A percentile compares a stretch with the other conserved stretches of the same genome.
Conservation (phyloP, 2,329 filamentous ascomycete genomes). For the Dactylellina haptotyla region DNA sequence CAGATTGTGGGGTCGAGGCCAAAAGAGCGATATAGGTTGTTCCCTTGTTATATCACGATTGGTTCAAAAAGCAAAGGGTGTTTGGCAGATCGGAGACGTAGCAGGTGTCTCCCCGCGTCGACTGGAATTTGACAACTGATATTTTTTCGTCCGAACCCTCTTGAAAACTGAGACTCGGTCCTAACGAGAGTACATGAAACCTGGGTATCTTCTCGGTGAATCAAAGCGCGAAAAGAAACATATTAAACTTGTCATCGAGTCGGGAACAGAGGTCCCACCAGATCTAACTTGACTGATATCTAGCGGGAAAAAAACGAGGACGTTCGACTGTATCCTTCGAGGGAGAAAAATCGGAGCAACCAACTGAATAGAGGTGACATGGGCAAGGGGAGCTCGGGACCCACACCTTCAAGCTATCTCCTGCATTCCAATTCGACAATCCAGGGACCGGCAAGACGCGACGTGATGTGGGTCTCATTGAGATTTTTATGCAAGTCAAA, state of each 20-base stretch:
- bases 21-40: constrained; percentile 1
- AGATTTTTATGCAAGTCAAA: constrained; percentile 38
- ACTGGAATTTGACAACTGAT: constrained; percentile 27
- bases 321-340: constrained; percentile 13
- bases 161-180: neutral
- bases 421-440: constrained; percentile 55
- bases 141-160: constrained; percentile 46
- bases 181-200: constrained; percentile 19
- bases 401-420: constrained; percentile 43
- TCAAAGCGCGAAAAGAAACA: constrained; percentile 26
- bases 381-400: constrained; percentile 49
- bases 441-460: constrained; percentile 54
- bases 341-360: neutral
- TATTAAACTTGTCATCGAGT: constrained; percentile 19
- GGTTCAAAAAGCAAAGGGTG: neutral
- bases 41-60: constrained; percentile 12
- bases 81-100: neutral
- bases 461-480: constrained; percentile 40
- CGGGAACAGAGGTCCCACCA: neutral
- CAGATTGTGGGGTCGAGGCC: constrained; percentile 43
- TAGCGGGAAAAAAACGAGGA: constrained; percentile 23
- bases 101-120: constrained; percentile 13
- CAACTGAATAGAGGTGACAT: constrained; percentile 14
- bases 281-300: constrained; percentile 29
- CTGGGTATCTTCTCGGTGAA: constrained; percentile 4